Evolutionary conservation across 345 rosid species (phyloP).

Genomic region (Populus davidiana): DNA sequence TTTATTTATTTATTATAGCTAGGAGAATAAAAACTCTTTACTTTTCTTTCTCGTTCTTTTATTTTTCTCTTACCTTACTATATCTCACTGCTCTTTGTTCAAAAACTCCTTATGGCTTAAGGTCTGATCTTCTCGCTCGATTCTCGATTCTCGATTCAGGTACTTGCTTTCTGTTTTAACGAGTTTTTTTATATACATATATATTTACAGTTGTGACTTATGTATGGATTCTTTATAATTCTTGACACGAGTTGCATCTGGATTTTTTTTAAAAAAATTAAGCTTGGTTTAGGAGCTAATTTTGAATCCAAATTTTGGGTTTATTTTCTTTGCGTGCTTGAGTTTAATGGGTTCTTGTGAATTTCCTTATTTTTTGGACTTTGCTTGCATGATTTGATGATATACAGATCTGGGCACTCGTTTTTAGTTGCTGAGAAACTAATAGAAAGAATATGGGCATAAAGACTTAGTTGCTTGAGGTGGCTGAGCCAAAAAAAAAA

Average conservation of each 20-base stretch:
- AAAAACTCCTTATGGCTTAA: not conserved
- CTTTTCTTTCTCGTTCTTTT: too few species aligned
- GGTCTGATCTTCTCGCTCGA: conserved; percentile 7
- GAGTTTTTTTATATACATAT: not conserved
- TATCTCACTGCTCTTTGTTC: not conserved
- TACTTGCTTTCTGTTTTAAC: not conserved
- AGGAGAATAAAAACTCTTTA: too few species aligned
- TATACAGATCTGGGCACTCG: conserved; percentile 24
- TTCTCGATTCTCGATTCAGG: conserved; percentile 12
- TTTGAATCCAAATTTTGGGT: not conserved
- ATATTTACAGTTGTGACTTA: not conserved
- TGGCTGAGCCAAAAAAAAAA: not conserved
- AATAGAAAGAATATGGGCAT: not conserved
- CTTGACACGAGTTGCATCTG: not conserved
- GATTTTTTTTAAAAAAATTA: not conserved
- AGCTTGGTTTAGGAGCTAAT: not conserved
- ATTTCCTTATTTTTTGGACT: not conserved
- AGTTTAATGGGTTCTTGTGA: not conserved
- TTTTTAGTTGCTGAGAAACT: conserved; percentile 9
- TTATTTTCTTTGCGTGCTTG: not conserved
- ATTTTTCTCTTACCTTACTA: not conserved
- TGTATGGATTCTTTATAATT: too few species aligned
- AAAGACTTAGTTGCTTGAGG: not conserved
- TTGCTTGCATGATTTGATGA: conserved; percentile 16
- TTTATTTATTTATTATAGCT: too few species aligned